A percentile compares a stretch with the other conserved stretches of the same genome.
Evolutionary conservation across 2,329 filamentous ascomycete species (phyloP).

Genomic region (Sarocladium brachiariae): DNA sequence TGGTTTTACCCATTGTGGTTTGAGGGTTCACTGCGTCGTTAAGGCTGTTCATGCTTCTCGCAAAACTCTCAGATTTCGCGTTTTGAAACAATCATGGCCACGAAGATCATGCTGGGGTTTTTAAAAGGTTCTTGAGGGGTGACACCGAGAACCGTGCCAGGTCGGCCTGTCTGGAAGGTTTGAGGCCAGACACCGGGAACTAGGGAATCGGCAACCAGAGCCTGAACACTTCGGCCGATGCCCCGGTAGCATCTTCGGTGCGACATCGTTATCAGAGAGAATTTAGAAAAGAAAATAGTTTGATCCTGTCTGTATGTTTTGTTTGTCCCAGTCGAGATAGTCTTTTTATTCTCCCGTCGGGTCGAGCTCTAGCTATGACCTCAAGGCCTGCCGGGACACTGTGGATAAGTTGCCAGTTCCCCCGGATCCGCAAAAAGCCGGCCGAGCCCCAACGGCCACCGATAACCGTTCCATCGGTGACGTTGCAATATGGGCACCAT

Average conservation of each 20-base stretch:
- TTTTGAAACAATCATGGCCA: not conserved
- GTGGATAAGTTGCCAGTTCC: too few relatives aligned
- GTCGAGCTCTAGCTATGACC: too few relatives aligned
- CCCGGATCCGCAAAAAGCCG: not conserved
- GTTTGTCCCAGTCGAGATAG: too few relatives aligned
- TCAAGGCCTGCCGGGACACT: too few relatives aligned
- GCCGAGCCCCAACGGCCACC: not conserved
- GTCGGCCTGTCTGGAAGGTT: not conserved
- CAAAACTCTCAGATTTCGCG: not conserved
- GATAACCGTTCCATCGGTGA: not conserved
- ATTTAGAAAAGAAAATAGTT: too few relatives aligned
- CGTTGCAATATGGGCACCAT: too few relatives aligned
- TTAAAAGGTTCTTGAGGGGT: not conserved
- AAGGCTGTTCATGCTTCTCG: not conserved
- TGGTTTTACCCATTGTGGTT: not conserved
- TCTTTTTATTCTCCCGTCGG: too few relatives aligned
- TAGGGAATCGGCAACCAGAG: not conserved
- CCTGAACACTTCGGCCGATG: too few relatives aligned
- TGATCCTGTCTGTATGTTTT: too few relatives aligned
- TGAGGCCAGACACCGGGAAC: not conserved
- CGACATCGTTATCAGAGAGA: too few relatives aligned
- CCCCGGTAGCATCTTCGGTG: too few relatives aligned
- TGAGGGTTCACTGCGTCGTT: not conserved
- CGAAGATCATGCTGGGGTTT: not conserved
- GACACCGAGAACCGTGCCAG: slow-evolving; percentile 3